Conservation (phyloP, 495 filamentous ascomycete genomes). For the Cenococcum geophilum region DNA sequence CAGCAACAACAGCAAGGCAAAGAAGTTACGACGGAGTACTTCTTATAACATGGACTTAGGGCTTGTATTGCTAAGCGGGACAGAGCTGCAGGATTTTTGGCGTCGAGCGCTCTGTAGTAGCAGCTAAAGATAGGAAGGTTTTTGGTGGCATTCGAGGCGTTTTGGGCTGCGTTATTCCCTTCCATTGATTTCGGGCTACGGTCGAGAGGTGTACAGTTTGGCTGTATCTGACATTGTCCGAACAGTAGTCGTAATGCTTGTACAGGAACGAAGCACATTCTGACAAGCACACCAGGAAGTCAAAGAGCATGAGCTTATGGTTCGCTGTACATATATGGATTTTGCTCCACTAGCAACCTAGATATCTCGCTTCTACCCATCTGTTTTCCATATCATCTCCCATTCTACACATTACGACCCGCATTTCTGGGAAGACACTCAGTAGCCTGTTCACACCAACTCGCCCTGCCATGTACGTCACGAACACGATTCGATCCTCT, state of each 20-base stretch:
- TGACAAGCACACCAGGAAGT: too few species aligned
- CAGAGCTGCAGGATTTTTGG: neutral
- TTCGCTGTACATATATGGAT: neutral
- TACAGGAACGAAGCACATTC: too few species aligned
- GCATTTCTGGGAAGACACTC: slow-evolving; percentile 78
- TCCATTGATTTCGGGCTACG: too few species aligned
- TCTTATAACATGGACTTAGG: slow-evolving; percentile 47
- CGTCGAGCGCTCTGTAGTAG: neutral
- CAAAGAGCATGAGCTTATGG: too few species aligned
- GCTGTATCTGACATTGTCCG: too few species aligned
- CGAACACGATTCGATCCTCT: slow-evolving; percentile 78
- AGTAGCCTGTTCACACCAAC: slow-evolving; percentile 74
- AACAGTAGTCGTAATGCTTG: too few species aligned
- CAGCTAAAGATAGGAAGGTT: too few species aligned
- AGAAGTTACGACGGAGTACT: slow-evolving; percentile 67
- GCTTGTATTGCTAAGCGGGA: neutral
- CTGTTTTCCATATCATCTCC: slow-evolving; percentile 67
- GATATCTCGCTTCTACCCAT: slow-evolving; percentile 78
- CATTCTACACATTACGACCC: slow-evolving; percentile 74
- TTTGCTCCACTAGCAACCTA: slow-evolving; percentile 56
- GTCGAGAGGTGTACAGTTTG: too few species aligned
- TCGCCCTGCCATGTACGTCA: slow-evolving; percentile 77
- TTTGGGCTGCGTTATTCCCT: too few species aligned
- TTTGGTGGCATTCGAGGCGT: too few species aligned
- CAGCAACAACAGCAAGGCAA: slow-evolving; percentile 57